Percentiles rank a stretch among this genome's conserved stretches.
Evolutionary conservation across 2,329 filamentous ascomycete species (phyloP).

Genomic region (Stagonosporopsis chrysanthemi): DNA sequence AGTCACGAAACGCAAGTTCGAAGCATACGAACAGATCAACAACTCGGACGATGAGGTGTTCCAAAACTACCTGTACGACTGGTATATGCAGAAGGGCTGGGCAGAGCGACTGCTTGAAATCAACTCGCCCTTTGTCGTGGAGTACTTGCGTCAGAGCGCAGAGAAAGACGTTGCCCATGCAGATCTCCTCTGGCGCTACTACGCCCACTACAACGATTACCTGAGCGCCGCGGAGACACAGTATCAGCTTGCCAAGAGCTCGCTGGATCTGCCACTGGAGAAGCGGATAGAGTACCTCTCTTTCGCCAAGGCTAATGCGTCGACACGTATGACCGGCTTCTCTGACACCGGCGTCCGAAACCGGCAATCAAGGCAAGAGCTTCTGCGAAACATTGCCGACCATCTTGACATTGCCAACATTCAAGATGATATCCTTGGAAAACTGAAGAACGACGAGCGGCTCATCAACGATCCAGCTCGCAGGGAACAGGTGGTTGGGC

Average conservation of each 20-base stretch:
- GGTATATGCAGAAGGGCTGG: constrained; percentile 89
- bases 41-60: constrained; percentile 91
- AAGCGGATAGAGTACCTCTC: constrained; percentile 89
- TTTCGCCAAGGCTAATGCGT: constrained; percentile 90
- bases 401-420: constrained; percentile 93
- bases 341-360: constrained; percentile 57
- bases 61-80: constrained; percentile 95
- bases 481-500: constrained; percentile 68
- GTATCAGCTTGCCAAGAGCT: constrained; percentile 80
- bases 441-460: constrained; percentile 75
- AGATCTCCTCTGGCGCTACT: constrained; percentile 92
- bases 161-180: constrained; percentile 77
- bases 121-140: constrained; percentile 83
- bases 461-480: constrained; percentile 64
- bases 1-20: constrained; percentile 78
- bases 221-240: constrained; percentile 90
- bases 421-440: constrained; percentile 87
- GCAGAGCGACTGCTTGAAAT: constrained; percentile 85
- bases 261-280: constrained; percentile 79
- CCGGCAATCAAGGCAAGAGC: constrained; percentile 80
- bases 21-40: constrained; percentile 92
- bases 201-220: constrained; percentile 82
- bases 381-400: constrained; percentile 84
- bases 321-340: constrained; percentile 78
- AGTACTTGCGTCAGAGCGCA: constrained; percentile 82